Evolutionary conservation across 495 filamentous ascomycete genomes (phyloP), one percentile per base, ranked within the genome.

Genomic region (Hypoxylon lienhwacheense): DNA sequence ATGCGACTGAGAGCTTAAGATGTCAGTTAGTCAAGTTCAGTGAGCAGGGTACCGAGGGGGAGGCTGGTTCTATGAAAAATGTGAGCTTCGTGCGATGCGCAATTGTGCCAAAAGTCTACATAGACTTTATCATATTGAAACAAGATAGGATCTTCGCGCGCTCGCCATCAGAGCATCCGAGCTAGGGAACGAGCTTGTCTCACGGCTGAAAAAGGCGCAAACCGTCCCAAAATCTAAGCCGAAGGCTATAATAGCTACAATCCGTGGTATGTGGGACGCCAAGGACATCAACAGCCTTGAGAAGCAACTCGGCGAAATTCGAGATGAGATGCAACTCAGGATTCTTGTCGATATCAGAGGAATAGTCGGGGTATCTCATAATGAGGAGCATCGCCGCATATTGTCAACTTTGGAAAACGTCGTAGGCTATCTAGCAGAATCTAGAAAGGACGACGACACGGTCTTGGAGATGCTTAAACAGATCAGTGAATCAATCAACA

Each of bases 271-370:
- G 44, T 55, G 44, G 53, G 20, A 56, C 14, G 45, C 36, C 6
- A 26, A 43, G 5, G 53, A 56, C 1, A 49, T 56, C 17, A 46
- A 49, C 1, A 29, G 19, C 11, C 32, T 20, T 5, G 53, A 56
- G 19, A 43, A 44, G 31, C 36, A 28, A 8, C 39, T 56, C 20
- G 21, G 25, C 15, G 31, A 6, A 28, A 55, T 55, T 15, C 44
- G 39, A 55, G 24, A 40, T 25, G 34, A 55, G 26, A 35, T 55
- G n/a, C 42, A 37, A 20, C 17, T 47, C 1, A 47, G 34, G 5
- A 41, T 55, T n/a, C 33, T 55, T 17, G 24, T 55, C 5, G 21
- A 29, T 7, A 40, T 41, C 15, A 44, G 35, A 33, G 14, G 20
- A 3, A 47, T 29, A 20, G 32, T 50, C 24, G 5, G 32, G 10